Base-by-base conservation (phyloP, 805 yeast species). In the Myxozyma nipponensis region DNA sequence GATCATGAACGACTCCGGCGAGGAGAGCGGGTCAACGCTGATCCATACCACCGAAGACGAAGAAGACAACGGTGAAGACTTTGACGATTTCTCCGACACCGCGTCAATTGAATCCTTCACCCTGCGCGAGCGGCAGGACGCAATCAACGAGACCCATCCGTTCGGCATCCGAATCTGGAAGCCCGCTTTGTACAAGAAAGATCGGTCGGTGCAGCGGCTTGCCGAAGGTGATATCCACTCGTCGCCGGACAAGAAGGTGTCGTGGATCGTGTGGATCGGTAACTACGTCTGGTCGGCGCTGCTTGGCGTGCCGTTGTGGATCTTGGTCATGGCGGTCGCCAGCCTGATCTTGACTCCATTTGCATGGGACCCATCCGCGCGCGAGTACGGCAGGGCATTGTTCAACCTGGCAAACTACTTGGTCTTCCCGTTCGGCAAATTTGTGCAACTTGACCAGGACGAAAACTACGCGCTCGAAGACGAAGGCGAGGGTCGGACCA, bases 141-240 rank as follows among this genome's bases (percentile, higher is more conserved):
- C 98, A 15, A 93, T 93, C 65, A 93, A 93, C 65, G 82, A 86
- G 46, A 89, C 97, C 3, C 98, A 93, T 72, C 98, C 98, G 0
- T 93, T 93, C 63, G 98, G 98, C 76, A 91, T 93, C 41, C 84
- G 96, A 67, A 87, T 93, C 62, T 93, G 98, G 98, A 93, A 93
- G 64, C 98, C 98, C 1, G 96, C 98, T 1, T 72, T 93, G 49
- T 93, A 93, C 70, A 93, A 93, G 66, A 93, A 93, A 67, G 77
- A 78, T 52, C 81, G 98, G 62, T 86, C 96, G 3, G 97, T 93
- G 28, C 93, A 93, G 59, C 76, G 82, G 37, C 83, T 87, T 51
- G 97, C 98, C 1, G 95, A 87, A 52, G 85, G 85, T 55, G 98
- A 93, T 73, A 87, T 93, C 59, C 97, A 91, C 67, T 90, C 88